Evolutionary conservation across 352 stramenopile genomes (phyloP).

Genomic region (Pythium dissimile): DNA sequence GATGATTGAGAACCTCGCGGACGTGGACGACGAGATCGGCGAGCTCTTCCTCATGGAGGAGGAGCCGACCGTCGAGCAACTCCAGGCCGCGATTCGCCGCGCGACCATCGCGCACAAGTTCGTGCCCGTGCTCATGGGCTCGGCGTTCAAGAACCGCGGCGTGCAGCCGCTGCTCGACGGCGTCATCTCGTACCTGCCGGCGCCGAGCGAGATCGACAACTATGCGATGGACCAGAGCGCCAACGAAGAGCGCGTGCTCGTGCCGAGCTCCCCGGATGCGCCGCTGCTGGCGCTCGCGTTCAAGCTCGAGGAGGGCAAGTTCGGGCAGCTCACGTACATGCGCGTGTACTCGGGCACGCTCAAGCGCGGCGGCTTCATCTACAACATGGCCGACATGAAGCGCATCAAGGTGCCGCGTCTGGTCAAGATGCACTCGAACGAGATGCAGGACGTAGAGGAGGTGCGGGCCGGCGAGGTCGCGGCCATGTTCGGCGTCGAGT

Average conservation of each 20-base stretch:
- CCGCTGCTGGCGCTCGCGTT: conserved; percentile 97
- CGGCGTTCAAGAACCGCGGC: conserved; percentile 96
- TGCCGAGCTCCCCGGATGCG: conserved; percentile 86
- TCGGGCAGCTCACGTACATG: conserved; percentile 99
- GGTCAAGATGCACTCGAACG: conserved; percentile 99
- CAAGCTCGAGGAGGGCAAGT: conserved; percentile 99
- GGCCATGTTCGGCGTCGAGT: conserved; percentile 99
- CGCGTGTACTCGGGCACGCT: conserved; percentile 87
- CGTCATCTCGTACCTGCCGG: conserved; percentile 96
- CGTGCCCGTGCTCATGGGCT: conserved; percentile 99
- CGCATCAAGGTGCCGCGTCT: conserved; percentile 96
- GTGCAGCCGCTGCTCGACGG: conserved; percentile 98
- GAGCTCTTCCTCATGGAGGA: conserved; percentile 99
- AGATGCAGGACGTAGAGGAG: conserved; percentile 99
- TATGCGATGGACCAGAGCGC: conserved; percentile 94
- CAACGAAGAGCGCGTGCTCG: conserved; percentile 85
- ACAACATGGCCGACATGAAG: conserved; percentile 90
- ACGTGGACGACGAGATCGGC: conserved; percentile 98
- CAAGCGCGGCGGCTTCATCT: conserved; percentile 85
- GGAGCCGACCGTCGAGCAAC: conserved; percentile 86
- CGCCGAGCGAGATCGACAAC: conserved; percentile 93
- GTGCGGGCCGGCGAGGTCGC: conserved; percentile 95
- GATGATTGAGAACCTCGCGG: conserved; percentile 93
- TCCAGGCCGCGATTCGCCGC: conserved; percentile 94
- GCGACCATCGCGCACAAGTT: conserved; percentile 97